A percentile compares a stretch with the other conserved stretches of the same genome.
Evolutionary conservation across 2,329 filamentous ascomycete genomes (phyloP).

Genomic region (Ceratocystis albifundus): DNA sequence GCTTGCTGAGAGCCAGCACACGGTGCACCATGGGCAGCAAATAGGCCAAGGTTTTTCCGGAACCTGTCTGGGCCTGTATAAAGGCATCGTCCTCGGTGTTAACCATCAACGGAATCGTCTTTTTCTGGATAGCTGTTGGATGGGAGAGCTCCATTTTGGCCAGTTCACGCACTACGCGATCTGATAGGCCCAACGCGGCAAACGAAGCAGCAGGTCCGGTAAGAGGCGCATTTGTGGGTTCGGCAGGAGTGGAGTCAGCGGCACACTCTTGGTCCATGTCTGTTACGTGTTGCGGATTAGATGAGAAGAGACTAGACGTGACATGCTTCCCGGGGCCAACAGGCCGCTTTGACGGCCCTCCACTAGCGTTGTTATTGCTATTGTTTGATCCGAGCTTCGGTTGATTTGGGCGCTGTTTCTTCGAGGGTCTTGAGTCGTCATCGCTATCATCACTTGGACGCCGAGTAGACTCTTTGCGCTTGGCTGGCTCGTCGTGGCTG

Average conservation of each 20-base stretch:
- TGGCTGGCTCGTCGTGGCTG: conserved; percentile 27
- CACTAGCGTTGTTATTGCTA: not conserved
- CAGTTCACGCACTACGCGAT: conserved; percentile 68
- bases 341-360: conserved; percentile 2
- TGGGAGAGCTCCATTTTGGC: conserved; percentile 80
- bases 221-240: conserved; percentile 84
- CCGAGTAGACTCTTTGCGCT: conserved; percentile 32
- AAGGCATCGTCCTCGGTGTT: conserved; percentile 81
- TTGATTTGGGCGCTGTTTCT: conserved; percentile 27
- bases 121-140: conserved; percentile 89
- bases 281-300: conserved; percentile 65
- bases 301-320: conserved; percentile 84
- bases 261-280: conserved; percentile 45
- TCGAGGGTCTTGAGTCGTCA: conserved; percentile 26
- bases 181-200: conserved; percentile 70
- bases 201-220: conserved; percentile 77
- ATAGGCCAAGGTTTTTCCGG: conserved; percentile 95
- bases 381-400: not conserved
- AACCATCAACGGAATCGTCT: conserved; percentile 69
- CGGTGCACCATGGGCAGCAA: conserved; percentile 83
- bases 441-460: conserved; percentile 25
- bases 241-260: conserved; percentile 40
- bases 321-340: conserved; percentile 41
- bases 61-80: conserved; percentile 92
- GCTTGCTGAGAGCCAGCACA: conserved; percentile 63